Conservation (phyloP, 208 protist species). For the Leishmania tropica region DNA sequence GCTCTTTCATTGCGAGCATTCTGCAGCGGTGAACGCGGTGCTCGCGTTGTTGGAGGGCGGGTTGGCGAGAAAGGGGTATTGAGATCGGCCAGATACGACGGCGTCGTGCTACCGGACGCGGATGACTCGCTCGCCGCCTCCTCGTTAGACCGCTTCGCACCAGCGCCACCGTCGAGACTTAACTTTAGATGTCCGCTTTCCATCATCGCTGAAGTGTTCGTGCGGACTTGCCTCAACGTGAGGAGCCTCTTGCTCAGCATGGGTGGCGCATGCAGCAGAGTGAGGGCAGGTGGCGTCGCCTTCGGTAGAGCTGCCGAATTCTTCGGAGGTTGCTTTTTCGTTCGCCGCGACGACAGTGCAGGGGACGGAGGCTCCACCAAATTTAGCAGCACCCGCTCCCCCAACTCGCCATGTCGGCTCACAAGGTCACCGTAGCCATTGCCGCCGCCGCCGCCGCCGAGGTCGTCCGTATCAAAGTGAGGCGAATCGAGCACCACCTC, state of each 20-base stretch:
- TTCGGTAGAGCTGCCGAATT: not conserved
- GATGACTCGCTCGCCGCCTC: not conserved
- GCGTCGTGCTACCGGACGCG: not conserved
- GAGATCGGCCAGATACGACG: not conserved
- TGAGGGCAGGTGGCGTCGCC: not conserved
- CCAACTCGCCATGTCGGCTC: not conserved
- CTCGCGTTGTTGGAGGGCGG: not conserved
- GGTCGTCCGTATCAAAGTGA: not conserved
- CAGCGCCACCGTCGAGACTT: constrained; percentile 1
- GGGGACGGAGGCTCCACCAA: not conserved
- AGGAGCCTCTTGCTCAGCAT: not conserved
- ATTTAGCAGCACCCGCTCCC: not conserved
- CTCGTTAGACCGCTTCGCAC: not conserved
- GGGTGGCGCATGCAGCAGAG: not conserved
- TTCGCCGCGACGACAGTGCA: not conserved
- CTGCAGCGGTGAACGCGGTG: constrained; percentile 4
- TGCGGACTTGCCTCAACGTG: not conserved
- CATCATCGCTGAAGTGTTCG: not conserved
- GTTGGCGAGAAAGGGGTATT: not conserved
- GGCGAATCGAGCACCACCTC: not conserved
- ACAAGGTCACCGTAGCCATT: not conserved
- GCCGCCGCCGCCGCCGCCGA: not conserved
- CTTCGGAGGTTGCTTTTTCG: not conserved
- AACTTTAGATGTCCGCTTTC: not conserved
- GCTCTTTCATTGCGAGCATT: not conserved